Evolutionary conservation across 495 filamentous ascomycete genomes (phyloP).

Genomic region (Neurospora sp.): DNA sequence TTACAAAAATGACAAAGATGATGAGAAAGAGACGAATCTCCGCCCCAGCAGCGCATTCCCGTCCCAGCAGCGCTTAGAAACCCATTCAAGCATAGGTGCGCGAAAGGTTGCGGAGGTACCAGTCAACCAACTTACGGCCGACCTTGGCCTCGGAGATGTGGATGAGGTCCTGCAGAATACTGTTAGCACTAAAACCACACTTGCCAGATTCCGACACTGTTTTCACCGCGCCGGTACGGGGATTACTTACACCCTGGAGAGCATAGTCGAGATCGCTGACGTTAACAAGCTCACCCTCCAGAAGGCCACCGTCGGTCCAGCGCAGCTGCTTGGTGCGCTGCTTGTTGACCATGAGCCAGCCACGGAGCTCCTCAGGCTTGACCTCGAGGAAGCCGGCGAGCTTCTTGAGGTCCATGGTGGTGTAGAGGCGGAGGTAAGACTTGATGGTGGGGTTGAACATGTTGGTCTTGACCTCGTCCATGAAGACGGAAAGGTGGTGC

Average conservation of each 20-base stretch:
- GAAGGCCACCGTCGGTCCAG: constrained; percentile 80
- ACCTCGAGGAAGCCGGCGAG: constrained; percentile 94
- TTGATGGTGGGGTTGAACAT: constrained; percentile 92
- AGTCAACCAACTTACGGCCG: constrained; percentile 90
- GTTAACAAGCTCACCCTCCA: constrained; percentile 87
- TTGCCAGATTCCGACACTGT: not conserved
- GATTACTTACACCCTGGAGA: constrained; percentile 67
- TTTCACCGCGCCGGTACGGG: not conserved
- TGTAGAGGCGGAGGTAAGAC: constrained; percentile 97
- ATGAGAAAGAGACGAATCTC: not conserved
- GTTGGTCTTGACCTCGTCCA: constrained; percentile 98
- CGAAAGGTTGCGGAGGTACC: constrained; percentile 94
- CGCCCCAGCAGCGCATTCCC: not conserved
- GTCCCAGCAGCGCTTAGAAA: not conserved
- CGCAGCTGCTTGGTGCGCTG: constrained; percentile 92
- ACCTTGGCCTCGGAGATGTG: constrained; percentile 99
- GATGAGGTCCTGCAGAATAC: constrained; percentile 61
- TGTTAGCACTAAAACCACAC: not conserved
- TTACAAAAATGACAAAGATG: constrained; percentile 7
- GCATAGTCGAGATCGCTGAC: constrained; percentile 94
- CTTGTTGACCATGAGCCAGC: constrained; percentile 92
- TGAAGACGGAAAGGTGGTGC: constrained; percentile 94
- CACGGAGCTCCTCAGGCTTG: constrained; percentile 80
- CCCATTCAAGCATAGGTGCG: constrained; percentile 58
- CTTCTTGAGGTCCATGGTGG: constrained; percentile 98